Base-by-base conservation (phyloP, 169 alveolate species). In the Plasmodium coatneyi region DNA sequence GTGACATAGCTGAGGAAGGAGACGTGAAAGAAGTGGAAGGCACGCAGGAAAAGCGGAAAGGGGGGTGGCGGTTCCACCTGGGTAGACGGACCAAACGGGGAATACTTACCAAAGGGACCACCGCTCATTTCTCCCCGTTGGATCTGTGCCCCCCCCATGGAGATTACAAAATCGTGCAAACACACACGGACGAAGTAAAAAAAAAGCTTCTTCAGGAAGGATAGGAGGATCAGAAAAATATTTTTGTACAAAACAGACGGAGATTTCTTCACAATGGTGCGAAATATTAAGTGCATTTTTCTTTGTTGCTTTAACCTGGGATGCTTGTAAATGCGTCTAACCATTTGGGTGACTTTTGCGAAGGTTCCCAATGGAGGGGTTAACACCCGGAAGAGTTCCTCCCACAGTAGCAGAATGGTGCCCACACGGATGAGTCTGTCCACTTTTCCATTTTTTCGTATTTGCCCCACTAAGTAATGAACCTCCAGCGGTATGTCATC, bases 201-300 rank as follows among this genome's bases (percentile, higher is more conserved):
- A 70, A 74, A 84, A n/a, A 84, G 22, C 56, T 84, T 84, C 43
- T 84, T 84, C 41, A 74, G 30, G 52, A 84, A 84, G 19, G 86
- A 84, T 0, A 74, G 66, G 60, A 84, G 79, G 39, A 84, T 41
- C 16, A 84, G 36, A 84, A 84, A 84, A 4, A 74, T 12, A 74
- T 84, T 84, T 74, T 84, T 84, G 70, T 84, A 74, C 34, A 74
- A 10, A 12, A 84, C 56, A 84, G 54, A 70, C 7, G 92, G 81
- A 2, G 84, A 71, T 10, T 74, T 30, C 52, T 3, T 74, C 28
- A 84, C 36, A 52, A 84, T 74, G 12, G 16, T 36, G 5, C 39
- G 60, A 74, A 84, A 84, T 46, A 84, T 84, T 2, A 71, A 74
- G 41, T 46, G 39, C 84, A 84, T 84, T 74, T 74, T 74, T 52